These are phyloP conservation scores for Pisolithus thermaeus DNA, from an alignment of 1,284 basidiomycete species.

Conservation along the genomic window DNA sequence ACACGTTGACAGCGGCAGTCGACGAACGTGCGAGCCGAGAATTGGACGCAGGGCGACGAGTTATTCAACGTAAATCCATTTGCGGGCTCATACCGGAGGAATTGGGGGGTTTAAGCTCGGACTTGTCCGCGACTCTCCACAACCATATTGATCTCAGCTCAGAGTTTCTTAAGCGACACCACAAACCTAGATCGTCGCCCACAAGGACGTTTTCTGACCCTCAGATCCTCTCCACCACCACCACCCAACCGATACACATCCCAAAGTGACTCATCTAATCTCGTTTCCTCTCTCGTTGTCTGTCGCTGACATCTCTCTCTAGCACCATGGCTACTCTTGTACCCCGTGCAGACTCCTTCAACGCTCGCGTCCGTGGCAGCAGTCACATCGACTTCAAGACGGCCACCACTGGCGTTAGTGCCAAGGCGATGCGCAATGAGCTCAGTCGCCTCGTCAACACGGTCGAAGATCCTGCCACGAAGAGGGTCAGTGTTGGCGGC, in stretches of 20 bases:
- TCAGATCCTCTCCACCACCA: slow-evolving; percentile 58
- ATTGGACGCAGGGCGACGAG: slow-evolving; percentile 3
- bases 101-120: slow-evolving; percentile 20
- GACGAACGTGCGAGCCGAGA: slow-evolving; percentile 2
- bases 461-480: slow-evolving; percentile 72
- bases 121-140: slow-evolving; percentile 28
- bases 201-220: slow-evolving; percentile 46
- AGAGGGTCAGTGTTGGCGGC: slow-evolving; percentile 58
- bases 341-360: slow-evolving; percentile 58
- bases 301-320: slow-evolving; percentile 6
- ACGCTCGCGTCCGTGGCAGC: slow-evolving; percentile 59
- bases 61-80: slow-evolving; percentile 14
- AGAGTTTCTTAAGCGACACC: slow-evolving; percentile 49
- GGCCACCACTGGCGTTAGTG: slow-evolving; percentile 94
- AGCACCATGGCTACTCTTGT: slow-evolving; percentile 52
- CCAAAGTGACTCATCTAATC: slow-evolving; percentile 36
- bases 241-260: slow-evolving; percentile 57
- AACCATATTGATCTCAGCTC: slow-evolving; percentile 29
- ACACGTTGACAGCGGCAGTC: slow-evolving; percentile 1
- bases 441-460: slow-evolving; percentile 88
- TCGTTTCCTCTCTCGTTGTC: slow-evolving; percentile 4
- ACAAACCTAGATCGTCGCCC: slow-evolving; percentile 43
- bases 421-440: slow-evolving; percentile 99
- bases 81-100: slow-evolving; percentile 32
- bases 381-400: slow-evolving; percentile 92